Percentiles rank a stretch among this genome's conserved stretches.
phyloP scores from a whole-genome alignment of 2,329 filamentous ascomycete species.

The Fusarium acutatum region DNA sequence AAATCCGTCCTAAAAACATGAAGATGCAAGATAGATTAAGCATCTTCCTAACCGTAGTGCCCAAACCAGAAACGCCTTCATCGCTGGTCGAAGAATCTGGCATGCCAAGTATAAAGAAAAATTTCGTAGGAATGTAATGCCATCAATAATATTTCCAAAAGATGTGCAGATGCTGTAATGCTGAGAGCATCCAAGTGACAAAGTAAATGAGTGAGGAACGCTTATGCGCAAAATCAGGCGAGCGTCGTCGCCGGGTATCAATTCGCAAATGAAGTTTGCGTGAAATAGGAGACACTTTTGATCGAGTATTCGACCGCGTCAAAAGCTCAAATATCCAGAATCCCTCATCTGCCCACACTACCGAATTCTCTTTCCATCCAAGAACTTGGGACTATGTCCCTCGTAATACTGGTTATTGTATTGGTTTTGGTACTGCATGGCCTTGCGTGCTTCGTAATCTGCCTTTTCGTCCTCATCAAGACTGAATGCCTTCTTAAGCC shows the following conservation, averaged over 20 bases:
- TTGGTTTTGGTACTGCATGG: slow-evolving; percentile 53
- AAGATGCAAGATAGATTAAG: slow-evolving; percentile 4
- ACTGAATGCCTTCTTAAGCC: slow-evolving; percentile 74
- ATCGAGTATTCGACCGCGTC: neutral
- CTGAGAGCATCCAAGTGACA: slow-evolving; percentile 7
- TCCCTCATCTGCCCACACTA: slow-evolving; percentile 8
- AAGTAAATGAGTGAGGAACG: slow-evolving; percentile 8
- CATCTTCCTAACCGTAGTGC: neutral
- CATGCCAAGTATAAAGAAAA: slow-evolving; percentile 15
- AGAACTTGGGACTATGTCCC: slow-evolving; percentile 59
- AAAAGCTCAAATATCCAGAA: slow-evolving; percentile 5
- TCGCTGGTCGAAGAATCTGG: slow-evolving; percentile 17
- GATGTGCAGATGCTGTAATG: slow-evolving; percentile 3
- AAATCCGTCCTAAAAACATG: neutral
- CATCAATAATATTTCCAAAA: neutral
- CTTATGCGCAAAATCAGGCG: slow-evolving; percentile 31
- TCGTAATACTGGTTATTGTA: slow-evolving; percentile 60
- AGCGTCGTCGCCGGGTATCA: slow-evolving; percentile 38
- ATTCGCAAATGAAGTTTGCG: slow-evolving; percentile 32
- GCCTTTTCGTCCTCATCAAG: slow-evolving; percentile 70
- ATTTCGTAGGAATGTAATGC: neutral
- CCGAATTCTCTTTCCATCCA: slow-evolving; percentile 63
- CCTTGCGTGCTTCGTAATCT: slow-evolving; percentile 65
- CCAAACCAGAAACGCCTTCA: slow-evolving; percentile 27
- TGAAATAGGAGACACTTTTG: slow-evolving; percentile 14